These are phyloP conservation scores for Teratosphaeria pseudoeucalypti DNA, from an alignment of 2,329 filamentous ascomycete genomes.

Conservation along the genomic window DNA sequence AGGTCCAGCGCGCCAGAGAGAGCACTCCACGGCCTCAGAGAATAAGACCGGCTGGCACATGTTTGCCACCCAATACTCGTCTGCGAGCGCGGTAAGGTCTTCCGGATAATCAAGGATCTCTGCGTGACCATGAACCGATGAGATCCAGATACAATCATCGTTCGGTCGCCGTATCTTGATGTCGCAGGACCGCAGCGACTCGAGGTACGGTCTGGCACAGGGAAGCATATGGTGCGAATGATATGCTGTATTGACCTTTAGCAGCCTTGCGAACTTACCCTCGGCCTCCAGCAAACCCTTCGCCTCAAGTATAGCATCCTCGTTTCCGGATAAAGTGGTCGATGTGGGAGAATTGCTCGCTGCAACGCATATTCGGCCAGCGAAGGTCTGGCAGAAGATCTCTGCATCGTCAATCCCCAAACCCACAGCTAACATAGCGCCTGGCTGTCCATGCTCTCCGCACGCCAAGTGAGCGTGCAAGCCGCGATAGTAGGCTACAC, in stretches of 20 bases:
- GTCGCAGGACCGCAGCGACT: not conserved
- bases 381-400: not conserved
- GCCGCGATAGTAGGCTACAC: conserved; percentile 18
- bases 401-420: not conserved
- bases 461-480: not conserved
- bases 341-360: not conserved
- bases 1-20: not conserved
- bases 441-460: not conserved
- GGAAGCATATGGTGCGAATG: not conserved
- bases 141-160: not conserved
- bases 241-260: not conserved
- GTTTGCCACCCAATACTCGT: not conserved
- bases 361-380: not conserved
- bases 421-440: not conserved
- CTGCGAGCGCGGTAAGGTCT: not conserved
- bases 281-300: not conserved
- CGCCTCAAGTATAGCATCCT: not conserved
- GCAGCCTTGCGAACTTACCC: not conserved
- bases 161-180: not conserved
- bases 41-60: not conserved
- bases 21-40: not conserved
- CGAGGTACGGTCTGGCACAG: not conserved
- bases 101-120: not conserved
- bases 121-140: not conserved
- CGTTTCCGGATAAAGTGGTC: not conserved